Conservation (phyloP, 345 rosid species). For the Trapa bicornis region DNA sequence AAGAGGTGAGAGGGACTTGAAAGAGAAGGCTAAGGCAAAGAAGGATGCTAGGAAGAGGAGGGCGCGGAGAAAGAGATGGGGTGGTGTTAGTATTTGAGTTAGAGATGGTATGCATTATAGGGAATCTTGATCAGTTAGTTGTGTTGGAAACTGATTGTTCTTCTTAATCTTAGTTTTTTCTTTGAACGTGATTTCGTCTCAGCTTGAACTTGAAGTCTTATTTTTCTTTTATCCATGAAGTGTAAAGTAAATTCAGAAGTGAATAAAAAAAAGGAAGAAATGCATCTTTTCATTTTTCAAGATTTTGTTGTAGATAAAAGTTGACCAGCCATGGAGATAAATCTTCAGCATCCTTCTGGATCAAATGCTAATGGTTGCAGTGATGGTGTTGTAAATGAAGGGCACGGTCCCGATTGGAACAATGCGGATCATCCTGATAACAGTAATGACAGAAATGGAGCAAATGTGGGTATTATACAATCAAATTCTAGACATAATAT, state of each 20-base stretch:
- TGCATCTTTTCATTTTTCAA: too few species aligned
- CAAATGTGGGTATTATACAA: neutral
- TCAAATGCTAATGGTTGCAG: neutral
- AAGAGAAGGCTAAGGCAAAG: constrained; percentile 44
- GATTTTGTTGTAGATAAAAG: neutral
- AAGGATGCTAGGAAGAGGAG: constrained; percentile 46
- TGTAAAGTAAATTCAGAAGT: neutral
- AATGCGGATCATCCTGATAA: neutral
- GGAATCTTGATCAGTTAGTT: neutral
- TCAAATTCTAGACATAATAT: neutral
- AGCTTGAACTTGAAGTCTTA: neutral
- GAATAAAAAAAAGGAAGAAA: neutral
- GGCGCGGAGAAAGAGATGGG: constrained; percentile 27
- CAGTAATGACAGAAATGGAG: neutral
- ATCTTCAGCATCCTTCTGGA: neutral
- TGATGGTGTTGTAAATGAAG: neutral
- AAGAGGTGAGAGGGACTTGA: constrained; percentile 67
- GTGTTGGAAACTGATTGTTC: neutral
- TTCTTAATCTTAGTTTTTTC: neutral
- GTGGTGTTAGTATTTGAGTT: constrained; percentile 9
- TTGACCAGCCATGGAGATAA: neutral
- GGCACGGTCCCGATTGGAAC: neutral
- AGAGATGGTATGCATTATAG: neutral
- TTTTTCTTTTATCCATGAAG: neutral
- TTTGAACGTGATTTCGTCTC: neutral